phyloP scores from a whole-genome alignment of 805 yeast species.

The Suhomyces sp. region DNA sequence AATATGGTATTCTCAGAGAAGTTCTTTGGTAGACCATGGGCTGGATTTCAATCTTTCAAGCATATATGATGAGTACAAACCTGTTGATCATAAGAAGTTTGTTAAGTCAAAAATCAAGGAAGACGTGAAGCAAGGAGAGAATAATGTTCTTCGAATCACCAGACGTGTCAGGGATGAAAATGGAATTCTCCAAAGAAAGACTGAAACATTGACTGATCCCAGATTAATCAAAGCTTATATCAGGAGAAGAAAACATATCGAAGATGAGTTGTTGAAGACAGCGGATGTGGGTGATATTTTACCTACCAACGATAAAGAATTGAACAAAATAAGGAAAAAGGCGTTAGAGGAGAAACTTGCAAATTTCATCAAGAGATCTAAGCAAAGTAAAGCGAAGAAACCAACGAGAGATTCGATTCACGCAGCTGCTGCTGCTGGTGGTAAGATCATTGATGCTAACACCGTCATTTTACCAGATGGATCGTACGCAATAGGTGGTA shows the following conservation, averaged over 20 bases:
- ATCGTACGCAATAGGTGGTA: conserved; percentile 52
- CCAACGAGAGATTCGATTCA: conserved; percentile 34
- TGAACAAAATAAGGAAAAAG: conserved; percentile 72
- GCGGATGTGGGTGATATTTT: conserved; percentile 70
- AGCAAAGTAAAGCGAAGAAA: conserved; percentile 34
- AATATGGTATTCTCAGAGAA: conserved; percentile 86
- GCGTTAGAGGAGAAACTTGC: conserved; percentile 82
- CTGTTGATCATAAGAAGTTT: conserved; percentile 31
- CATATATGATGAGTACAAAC: conserved; percentile 39
- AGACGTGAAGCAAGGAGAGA: conserved; percentile 28
- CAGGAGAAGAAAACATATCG: conserved; percentile 64
- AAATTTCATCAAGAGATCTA: conserved; percentile 66
- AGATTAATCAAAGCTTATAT: conserved; percentile 84
- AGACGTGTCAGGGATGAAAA: conserved; percentile 80
- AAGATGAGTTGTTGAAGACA: conserved; percentile 51
- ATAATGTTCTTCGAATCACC: conserved; percentile 50
- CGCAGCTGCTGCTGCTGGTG: conserved; percentile 44
- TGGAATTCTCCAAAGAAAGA: conserved; percentile 79
- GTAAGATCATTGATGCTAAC: conserved; percentile 42
- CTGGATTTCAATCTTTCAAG: conserved; percentile 37
- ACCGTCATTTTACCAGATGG: conserved; percentile 46
- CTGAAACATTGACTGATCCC: conserved; percentile 79
- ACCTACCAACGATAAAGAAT: conserved; percentile 81
- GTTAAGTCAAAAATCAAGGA: conserved; percentile 36
- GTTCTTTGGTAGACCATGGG: conserved; percentile 46